phyloP scores from a whole-genome alignment of 2,329 filamentous ascomycete genomes.

The Amauroascus verrucosus region DNA sequence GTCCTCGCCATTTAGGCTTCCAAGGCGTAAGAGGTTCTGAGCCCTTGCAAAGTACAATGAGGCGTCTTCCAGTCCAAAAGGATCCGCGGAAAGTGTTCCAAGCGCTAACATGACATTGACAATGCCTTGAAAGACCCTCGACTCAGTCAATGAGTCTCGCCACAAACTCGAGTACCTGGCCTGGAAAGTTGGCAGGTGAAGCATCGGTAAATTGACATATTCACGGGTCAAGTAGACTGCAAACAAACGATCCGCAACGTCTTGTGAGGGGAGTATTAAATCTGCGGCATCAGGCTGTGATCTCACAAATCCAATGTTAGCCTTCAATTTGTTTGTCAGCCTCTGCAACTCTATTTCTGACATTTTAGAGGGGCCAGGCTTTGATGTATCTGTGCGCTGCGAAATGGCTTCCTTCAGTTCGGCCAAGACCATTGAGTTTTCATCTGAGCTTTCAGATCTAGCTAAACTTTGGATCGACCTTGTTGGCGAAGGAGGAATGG shows the following conservation, averaged over 20 bases:
- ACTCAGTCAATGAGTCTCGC: slow-evolving; percentile 7
- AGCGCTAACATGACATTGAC: slow-evolving; percentile 20
- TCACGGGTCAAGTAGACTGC: slow-evolving; percentile 20
- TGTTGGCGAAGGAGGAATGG: background rate
- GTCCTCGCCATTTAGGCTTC: slow-evolving; percentile 12
- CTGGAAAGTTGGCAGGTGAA: slow-evolving; percentile 18
- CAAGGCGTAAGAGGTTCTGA: slow-evolving; percentile 16
- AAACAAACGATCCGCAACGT: slow-evolving; percentile 17
- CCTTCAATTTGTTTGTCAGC: slow-evolving; percentile 1
- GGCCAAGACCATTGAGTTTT: background rate
- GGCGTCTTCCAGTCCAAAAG: slow-evolving; percentile 11
- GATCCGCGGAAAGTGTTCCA: slow-evolving; percentile 13
- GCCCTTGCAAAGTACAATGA: slow-evolving; percentile 17
- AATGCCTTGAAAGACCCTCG: slow-evolving; percentile 16
- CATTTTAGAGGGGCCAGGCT: slow-evolving; percentile 9
- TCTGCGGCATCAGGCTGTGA: slow-evolving; percentile 2
- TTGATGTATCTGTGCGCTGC: slow-evolving; percentile 16
- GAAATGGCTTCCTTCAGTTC: slow-evolving; percentile 14
- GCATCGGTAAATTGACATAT: slow-evolving; percentile 22
- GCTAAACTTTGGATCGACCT: background rate
- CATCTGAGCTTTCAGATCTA: background rate
- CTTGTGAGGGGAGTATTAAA: slow-evolving; percentile 13
- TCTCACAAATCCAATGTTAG: slow-evolving; percentile 5
- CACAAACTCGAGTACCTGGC: slow-evolving; percentile 15
- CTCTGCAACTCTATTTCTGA: slow-evolving; percentile 12